phyloP scores from a whole-genome alignment of 371 early-diverging fungal species.

The Quaeritorhiza haematococci region DNA sequence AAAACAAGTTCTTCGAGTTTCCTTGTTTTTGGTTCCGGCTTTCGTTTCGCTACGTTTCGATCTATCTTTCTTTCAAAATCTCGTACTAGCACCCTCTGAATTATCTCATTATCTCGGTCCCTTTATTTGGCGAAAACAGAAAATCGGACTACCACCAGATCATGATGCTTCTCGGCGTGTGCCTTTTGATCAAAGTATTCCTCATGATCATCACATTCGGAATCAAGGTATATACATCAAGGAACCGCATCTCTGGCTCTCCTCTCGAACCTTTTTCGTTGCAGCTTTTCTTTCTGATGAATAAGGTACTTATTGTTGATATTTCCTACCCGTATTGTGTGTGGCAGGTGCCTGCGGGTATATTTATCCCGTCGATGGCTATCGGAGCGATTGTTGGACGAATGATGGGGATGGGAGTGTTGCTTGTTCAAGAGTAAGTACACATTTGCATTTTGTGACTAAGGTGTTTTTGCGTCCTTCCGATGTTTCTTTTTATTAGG shows the following conservation, averaged over 20 bases:
- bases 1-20: background rate
- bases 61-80: background rate
- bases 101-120: too few relatives aligned
- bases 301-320: too few relatives aligned
- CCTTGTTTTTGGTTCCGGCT: too few relatives aligned
- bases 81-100: too few relatives aligned
- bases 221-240: background rate
- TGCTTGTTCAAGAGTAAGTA: slow-evolving; percentile 17
- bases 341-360: slow-evolving; percentile 83
- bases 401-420: slow-evolving; percentile 76
- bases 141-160: too few relatives aligned
- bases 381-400: slow-evolving; percentile 90
- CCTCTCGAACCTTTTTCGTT: slow-evolving; percentile 20
- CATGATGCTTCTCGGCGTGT: slow-evolving; percentile 1
- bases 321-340: too few relatives aligned
- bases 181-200: slow-evolving; percentile 18
- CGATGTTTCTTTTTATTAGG: slow-evolving; percentile 22
- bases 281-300: too few relatives aligned
- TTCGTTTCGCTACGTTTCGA: too few relatives aligned
- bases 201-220: slow-evolving; percentile 28
- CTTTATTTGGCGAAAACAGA: too few relatives aligned
- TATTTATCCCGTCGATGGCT: slow-evolving; percentile 87
- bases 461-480: background rate
- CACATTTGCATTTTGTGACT: too few relatives aligned
- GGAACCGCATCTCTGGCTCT: background rate